Base-by-base conservation (phyloP, 1,284 basidiomycete species). In the Ustilago vetiveriae region DNA sequence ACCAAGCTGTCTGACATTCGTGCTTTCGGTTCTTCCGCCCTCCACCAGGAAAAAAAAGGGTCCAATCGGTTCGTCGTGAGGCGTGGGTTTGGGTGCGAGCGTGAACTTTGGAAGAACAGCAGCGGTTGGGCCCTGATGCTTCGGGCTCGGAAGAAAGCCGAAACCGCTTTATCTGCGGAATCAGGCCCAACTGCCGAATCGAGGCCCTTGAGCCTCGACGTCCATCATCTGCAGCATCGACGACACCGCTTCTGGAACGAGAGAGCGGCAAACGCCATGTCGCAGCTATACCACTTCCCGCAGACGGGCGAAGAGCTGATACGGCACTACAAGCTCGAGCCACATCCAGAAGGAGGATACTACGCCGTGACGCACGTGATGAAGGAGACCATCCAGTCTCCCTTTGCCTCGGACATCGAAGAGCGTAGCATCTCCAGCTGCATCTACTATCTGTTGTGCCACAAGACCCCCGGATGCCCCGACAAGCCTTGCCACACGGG, bases 401-500 rank as follows among this genome's bases (percentile, higher is more conserved):
- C 69, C 11, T 74, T 67, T 26, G 63, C 63, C 22, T 46, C 43
- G 21, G 55, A 65, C 23, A n/a, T 42, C 21, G 57, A 62, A 17
- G 33, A 53, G 3, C 67, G 72, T 26, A 44, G 30, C 45, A 55
- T 75, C 7, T 57, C 62, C 10, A 62, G 53, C 8, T 69, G 56
- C 43, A 75, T 75, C 29, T 75, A 69, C 51, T 72, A 72, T 29
- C 51, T 75, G 1, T 51, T 75, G 3, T 64, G 60, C n/a, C 57
- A 63, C 58, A 59, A 67, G 48, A 29, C 51, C 3, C 24, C 26
- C 10, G 67, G 53, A 26, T 50, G 48, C 21, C 22, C 42, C 21
- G 49, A 54, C 26, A 52, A 46, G 41, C 65, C 60, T 13, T 2
- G 33, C 0, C 41, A 45, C 11, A 19, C 40, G 4, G 46, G 41